Evolutionary conservation across 768 basidiomycete species (phyloP).

Genomic region (Collybia mongolica): DNA sequence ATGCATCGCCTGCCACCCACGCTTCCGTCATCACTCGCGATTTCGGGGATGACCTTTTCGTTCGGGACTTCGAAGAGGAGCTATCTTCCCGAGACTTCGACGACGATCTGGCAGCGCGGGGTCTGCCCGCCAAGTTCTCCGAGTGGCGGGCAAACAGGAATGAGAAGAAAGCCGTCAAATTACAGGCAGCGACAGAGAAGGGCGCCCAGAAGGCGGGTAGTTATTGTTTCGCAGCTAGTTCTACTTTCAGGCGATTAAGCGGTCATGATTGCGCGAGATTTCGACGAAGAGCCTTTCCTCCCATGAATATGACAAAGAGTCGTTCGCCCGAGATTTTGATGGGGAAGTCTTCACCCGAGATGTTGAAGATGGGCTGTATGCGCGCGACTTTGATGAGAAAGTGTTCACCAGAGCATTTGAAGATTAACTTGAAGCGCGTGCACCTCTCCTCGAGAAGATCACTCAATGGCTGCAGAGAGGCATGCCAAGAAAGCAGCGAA

Average conservation of each 20-base stretch:
- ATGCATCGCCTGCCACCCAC: too few species aligned
- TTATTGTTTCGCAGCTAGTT: too few species aligned
- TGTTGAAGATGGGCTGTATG: too few species aligned
- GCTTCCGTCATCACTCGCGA: not conserved
- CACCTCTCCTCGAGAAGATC: not conserved
- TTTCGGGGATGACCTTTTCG: not conserved
- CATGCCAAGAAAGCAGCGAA: not conserved
- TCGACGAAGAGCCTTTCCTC: not conserved
- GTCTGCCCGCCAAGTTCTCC: not conserved
- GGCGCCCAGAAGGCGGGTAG: too few species aligned
- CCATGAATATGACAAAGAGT: not conserved
- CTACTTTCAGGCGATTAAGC: too few species aligned
- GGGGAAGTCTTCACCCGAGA: too few species aligned
- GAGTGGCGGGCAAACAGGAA: not conserved
- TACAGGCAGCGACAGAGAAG: not conserved
- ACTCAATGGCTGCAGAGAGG: not conserved
- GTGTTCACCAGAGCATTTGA: too few species aligned
- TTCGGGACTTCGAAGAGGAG: too few species aligned
- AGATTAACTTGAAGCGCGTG: slow-evolving; percentile 1
- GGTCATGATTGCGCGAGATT: not conserved
- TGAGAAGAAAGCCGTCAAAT: not conserved
- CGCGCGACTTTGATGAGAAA: too few species aligned
- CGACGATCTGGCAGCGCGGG: not conserved
- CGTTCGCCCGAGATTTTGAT: not conserved
- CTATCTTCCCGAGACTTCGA: too few species aligned